Evolutionary conservation across 805 yeast genomes (phyloP), one percentile per base, ranked within the genome.

Genomic region (Ogataea haglerorum): DNA sequence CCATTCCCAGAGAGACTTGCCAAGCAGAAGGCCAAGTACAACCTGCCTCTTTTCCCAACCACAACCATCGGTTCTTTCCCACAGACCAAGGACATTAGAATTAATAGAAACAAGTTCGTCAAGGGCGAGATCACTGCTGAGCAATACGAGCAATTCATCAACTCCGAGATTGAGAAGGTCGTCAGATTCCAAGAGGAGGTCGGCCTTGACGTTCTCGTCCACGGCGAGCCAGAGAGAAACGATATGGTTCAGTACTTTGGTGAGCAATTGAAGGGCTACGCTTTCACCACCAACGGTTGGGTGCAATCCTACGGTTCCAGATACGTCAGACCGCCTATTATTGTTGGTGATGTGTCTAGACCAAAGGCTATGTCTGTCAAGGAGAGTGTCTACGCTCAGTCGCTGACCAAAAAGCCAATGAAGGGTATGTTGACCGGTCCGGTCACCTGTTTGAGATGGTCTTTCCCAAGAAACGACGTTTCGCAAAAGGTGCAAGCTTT

Each of bases 351-450:
- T 72, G 88, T 93, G 63, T 90, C 97, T 42, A 90, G 99, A 80
- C 97, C 99, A 69, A 80, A 79, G 67, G 85, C 98, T 57, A 91
- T 93, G 96, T 82, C 99, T 59, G 98, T 93, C 58, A 91, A 89
- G 80, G 99, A 93, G 80, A 90, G 97, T 50, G 96, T 93, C 64
- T 93, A 88, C 74, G 99, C 99, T 61, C 99, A 93, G 80, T 85
- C 96, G 51, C 73, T 93, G 68, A 89, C 97, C 64, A 72, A 80
- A 61, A 86, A 85, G 78, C 96, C 97, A 67, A 86, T 93, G 81
- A 93, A 93, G 82, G 99, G 99, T 87, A 93, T 93, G 99, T 84
- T 93, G 69, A 90, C 99, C 67, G 99, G 99, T 75, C 99, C 99
- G 69, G 93, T 93, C 63, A 93, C 99, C 67, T 88, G 95, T 75